phyloP scores from a whole-genome alignment of 805 yeast species.

The Kodamaea neixiangensis region DNA sequence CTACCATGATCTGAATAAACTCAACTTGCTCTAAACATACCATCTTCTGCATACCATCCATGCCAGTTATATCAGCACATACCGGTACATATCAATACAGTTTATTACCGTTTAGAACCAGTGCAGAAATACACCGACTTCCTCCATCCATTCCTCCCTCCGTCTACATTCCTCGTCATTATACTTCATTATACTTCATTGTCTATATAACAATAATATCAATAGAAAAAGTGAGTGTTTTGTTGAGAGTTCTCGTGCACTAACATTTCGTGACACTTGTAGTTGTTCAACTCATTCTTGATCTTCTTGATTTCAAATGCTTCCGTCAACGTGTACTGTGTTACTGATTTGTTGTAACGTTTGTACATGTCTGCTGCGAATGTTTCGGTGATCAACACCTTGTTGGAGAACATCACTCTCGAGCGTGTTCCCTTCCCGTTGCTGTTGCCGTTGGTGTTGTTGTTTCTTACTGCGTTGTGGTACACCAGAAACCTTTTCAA shows the following conservation, averaged over 20 bases:
- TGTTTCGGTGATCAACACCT: constrained; percentile 52
- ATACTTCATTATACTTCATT: neutral
- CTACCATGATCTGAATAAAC: too few species aligned
- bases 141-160: neutral
- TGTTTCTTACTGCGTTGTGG: constrained; percentile 3
- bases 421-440: neutral
- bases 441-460: too few species aligned
- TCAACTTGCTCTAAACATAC: too few species aligned
- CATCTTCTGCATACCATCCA: too few species aligned
- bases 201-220: neutral
- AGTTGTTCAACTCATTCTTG: constrained; percentile 64
- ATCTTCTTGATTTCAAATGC: constrained; percentile 54
- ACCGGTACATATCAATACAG: too few species aligned
- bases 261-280: constrained; percentile 64
- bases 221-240: constrained; percentile 67
- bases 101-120: too few species aligned
- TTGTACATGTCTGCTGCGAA: constrained; percentile 53
- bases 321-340: constrained; percentile 52
- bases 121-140: neutral
- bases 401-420: constrained; percentile 47
- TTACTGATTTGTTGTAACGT: constrained; percentile 53
- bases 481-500: neutral
- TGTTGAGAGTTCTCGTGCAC: constrained; percentile 62
- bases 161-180: neutral
- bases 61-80: too few species aligned